Base-by-base conservation (phyloP, 2,329 filamentous ascomycete genomes). In the Cercospora berteroae region DNA sequence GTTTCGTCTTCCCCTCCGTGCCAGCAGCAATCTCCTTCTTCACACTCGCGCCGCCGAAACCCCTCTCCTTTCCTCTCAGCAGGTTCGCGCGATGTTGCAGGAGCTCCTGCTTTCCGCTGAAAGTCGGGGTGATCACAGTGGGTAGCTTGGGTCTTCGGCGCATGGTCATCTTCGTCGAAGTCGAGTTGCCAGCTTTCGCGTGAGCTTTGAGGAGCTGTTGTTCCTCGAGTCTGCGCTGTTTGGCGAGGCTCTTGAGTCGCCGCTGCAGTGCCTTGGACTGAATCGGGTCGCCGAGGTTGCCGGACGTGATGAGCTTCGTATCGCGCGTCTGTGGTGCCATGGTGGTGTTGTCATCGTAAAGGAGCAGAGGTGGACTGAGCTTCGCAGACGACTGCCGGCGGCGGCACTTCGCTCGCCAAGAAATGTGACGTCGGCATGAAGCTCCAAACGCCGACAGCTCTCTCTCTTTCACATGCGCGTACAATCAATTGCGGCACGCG, bases 1-100 rank as follows among this genome's bases (percentile, higher is more conserved):
- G 36, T 6, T 42, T 29, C 16, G 3, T 25, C 59, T 61, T 61
- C 25, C 20, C 27, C 25, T 61, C 27, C 16, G 5, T 16, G 9
- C 1, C 7, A 5, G 23, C 18, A 16, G 23, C 58, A 25, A 8
- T n/a, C n/a, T 48, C 59, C 25, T n/a, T 50, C 39, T 62, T 62
- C 13, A 62, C 42, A 16, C 60, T 62, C 39, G 60, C 42, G 5
- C 60, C 42, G 1, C 60, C 60, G 8, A 31, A 42, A 1, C 60
- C 60, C 60, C 18, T 33, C 42, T 52, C 25, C 23, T 16, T 33
- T 7, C 60, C 60, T 8, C 10, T 31, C 5, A 52, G 39, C 25
- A 62, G 13, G 4, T 62, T 52, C 23, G 48, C 60, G 25, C 60
- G 44, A 36, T 62, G 60, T 13, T 62, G 60, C 44, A 62, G 23